phyloP scores from a whole-genome alignment of 352 stramenopile genomes.

The Thraustochytrium sp. region DNA sequence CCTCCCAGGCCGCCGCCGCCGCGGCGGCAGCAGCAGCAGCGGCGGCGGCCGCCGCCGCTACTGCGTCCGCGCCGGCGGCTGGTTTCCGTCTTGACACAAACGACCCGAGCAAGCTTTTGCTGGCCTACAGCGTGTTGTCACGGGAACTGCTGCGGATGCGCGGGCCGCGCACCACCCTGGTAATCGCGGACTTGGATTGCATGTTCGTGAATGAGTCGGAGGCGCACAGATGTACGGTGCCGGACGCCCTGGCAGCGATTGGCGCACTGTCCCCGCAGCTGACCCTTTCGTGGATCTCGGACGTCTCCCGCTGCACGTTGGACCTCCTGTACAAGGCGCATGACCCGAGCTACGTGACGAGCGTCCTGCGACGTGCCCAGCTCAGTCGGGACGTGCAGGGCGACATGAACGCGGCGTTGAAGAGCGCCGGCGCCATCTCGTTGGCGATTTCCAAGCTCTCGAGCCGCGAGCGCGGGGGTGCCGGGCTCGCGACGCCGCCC shows the following conservation, averaged over 20 bases:
- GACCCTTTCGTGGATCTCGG: conserved; percentile 13
- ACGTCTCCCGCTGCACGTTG: neutral
- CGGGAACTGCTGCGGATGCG: neutral
- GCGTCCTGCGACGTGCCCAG: neutral
- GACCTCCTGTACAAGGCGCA: neutral
- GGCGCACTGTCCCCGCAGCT: neutral
- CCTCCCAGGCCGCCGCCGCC: too few species aligned
- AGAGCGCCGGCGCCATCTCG: neutral
- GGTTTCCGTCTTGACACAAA: neutral
- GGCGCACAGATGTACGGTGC: neutral
- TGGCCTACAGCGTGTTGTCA: neutral
- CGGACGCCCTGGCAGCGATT: neutral
- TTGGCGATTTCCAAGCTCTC: neutral
- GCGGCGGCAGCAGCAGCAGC: neutral
- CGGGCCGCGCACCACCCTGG: neutral
- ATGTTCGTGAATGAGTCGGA: neutral
- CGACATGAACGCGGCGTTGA: neutral
- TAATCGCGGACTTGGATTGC: neutral
- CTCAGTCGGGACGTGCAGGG: neutral
- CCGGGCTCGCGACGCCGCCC: neutral
- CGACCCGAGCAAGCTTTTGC: neutral
- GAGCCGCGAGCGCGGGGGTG: neutral
- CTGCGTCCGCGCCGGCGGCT: neutral
- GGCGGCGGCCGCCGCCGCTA: neutral
- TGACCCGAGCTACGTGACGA: neutral